Base-by-base conservation (phyloP, 164 flowering plant genomes). In the Taxillus chinensis region DNA sequence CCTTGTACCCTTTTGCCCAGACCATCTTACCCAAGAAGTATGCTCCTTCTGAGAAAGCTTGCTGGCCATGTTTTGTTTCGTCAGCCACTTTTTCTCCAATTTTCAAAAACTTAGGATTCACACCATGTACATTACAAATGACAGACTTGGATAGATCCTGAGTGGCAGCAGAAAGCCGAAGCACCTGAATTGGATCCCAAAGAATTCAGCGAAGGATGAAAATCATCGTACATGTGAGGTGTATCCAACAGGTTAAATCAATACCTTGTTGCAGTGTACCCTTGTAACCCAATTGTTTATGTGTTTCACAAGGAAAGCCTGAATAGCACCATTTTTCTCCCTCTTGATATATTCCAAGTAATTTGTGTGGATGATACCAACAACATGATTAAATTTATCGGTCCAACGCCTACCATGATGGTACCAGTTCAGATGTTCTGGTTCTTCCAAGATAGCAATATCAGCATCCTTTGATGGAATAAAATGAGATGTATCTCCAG, bases 1-100 rank as follows among this genome's bases (percentile, higher is more conserved):
- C 99, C 59, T 75, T 74, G 71, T 95, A 91, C 49, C 97, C 99
- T 73, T 95, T 95, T 37, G 97, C 95, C 98, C 98, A 93, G 6
- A 93, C 98, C 98, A 93, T 86, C 77, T 93, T 93, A 41, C 98
- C 97, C 60, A 95, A 67, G 74, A 89, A 95, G 74, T 95, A 95
- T 46, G 99, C 99, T 55, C 96, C 97, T 68, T 95, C 83, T 2
- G 97, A 82, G 68, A 95, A 95, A 14, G 86, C 75, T 71, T 79
- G 79, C 78, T 86, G 78, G 59, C 97, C 97, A 59, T 55, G 76
- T 69, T 82, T 83, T 73, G 75, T 87, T 61, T 95, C 92, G 57
- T 80, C 85, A 39, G 93, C 95, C 66, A 87, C 69, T 65, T 74
- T 87, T 62, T 91, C 96, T 59, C 99, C 99, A 72, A 91, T 89